phyloP scores from a whole-genome alignment of 2,329 filamentous ascomycete species.

The Dryadomyces sulphureus region DNA sequence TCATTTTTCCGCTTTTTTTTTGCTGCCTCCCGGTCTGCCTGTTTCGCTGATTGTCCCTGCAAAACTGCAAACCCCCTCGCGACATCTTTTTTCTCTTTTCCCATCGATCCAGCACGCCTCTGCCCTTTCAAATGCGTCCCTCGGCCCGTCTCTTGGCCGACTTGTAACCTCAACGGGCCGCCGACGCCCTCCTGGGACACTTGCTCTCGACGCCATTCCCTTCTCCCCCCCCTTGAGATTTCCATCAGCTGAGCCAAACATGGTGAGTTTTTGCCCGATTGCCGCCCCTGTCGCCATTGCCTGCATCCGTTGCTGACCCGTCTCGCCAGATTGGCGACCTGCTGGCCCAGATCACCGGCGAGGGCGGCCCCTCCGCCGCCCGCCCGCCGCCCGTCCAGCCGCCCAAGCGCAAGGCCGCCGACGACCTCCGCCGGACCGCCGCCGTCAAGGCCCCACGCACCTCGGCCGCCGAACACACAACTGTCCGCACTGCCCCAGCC shows the following conservation, averaged over 20 bases:
- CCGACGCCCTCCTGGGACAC: not conserved
- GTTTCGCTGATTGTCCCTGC: not conserved
- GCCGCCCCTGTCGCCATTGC: not conserved
- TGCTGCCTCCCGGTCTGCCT: too few species aligned
- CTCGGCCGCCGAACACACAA: slow-evolving; percentile 8
- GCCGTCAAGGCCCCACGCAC: slow-evolving; percentile 28
- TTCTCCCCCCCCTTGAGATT: not conserved
- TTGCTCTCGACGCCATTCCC: not conserved
- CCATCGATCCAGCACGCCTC: not conserved
- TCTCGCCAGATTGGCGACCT: slow-evolving; percentile 35
- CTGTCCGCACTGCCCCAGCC: not conserved
- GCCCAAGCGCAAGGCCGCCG: slow-evolving; percentile 43
- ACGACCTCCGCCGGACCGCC: slow-evolving; percentile 25
- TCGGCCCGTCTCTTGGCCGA: not conserved
- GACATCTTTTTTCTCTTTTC: not conserved
- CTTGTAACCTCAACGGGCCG: not conserved
- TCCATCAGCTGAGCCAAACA: not conserved
- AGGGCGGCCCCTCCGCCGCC: slow-evolving; percentile 25
- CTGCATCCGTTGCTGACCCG: not conserved
- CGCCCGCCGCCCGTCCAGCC: slow-evolving; percentile 13
- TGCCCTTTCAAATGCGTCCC: slow-evolving; percentile 1
- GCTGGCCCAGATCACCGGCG: slow-evolving; percentile 47
- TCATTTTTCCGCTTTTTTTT: not conserved
- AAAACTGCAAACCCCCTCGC: not conserved
- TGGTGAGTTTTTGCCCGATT: slow-evolving; percentile 1